Conservation (phyloP, 2,329 filamentous ascomycete species). For the Colletotrichum orbiculare region DNA sequence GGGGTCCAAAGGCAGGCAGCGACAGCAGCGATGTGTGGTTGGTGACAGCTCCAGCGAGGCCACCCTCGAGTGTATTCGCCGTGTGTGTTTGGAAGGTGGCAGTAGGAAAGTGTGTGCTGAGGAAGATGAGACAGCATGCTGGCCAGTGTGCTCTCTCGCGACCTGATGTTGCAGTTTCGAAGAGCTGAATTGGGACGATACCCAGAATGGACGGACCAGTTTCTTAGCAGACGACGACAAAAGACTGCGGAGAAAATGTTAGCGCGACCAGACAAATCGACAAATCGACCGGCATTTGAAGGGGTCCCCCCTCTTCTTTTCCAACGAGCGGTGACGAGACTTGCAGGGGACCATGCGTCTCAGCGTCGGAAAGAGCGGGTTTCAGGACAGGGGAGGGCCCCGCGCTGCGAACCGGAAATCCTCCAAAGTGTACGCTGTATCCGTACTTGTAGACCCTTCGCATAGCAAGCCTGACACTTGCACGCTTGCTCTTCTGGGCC, state of each 20-base stretch:
- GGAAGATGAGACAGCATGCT: constrained; percentile 17
- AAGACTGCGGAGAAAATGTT: constrained; percentile 20
- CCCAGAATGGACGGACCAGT: background rate
- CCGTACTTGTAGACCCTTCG: background rate
- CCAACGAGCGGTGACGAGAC: constrained; percentile 29
- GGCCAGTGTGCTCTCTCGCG: constrained; percentile 12
- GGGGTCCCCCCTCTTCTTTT: background rate
- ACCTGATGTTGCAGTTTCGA: constrained; percentile 26
- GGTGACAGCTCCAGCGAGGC: no score
- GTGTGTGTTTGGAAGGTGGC: constrained; percentile 4
- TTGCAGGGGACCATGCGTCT: constrained; percentile 36
- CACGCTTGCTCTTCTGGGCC: background rate
- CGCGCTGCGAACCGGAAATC: constrained; percentile 1
- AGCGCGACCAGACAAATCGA: constrained; percentile 7
- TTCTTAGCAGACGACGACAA: constrained; percentile 8
- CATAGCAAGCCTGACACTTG: background rate
- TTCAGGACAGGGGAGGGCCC: constrained; percentile 35
- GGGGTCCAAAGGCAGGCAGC: background rate
- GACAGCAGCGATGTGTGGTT: no score
- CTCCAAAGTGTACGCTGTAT: background rate
- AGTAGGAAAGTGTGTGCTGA: background rate
- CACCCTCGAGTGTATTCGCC: no score
- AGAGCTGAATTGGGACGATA: constrained; percentile 20
- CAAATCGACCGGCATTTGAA: constrained; percentile 8
- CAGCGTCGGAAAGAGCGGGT: constrained; percentile 37